Evolutionary conservation across 257 asterid genomes (phyloP), one percentile per base, ranked within the genome.

Genomic region (Solanum arcanum): DNA sequence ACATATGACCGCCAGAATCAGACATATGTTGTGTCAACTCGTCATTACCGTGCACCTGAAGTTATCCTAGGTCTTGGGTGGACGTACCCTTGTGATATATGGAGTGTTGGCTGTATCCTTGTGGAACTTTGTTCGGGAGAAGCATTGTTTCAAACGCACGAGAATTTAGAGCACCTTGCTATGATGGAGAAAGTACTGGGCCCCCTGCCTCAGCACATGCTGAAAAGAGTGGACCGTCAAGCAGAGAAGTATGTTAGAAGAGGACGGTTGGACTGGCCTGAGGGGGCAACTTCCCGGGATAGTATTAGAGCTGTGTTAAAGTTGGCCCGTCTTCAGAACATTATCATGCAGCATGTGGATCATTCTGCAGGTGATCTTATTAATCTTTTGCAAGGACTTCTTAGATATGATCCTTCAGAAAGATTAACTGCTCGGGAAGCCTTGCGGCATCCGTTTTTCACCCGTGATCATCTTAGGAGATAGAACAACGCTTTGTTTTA

Each of bases 161-260:
- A 96, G 87, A 95, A 95, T 86, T 90, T 96, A 80, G 98, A 96
- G 86, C 99, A 96, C 92, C 98, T 96, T 42, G 98, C 99, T 9
- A 96, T 96, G 99, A 96, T 95, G 99, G 99, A 95, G 88, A 92
- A 93, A 82, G 98, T 96, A 3, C 95, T 96, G 76, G 99, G 99
- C 52, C 91, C 94, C 6, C 62, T 96, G 41, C 99, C 99, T n/a
- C 93, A 89, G 47, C 92, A 93, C 73, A 94, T 96, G 96, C 84
- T 96, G 89, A 96, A 93, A 88, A 94, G 91, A 90, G 93, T 93
- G 9, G 96, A 93, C 74, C 96, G 94, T 46, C 93, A 94, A 83
- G 93, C 97, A 11, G 98, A 94, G 66, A 96, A 94, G 86, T 94
- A 93, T 83, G 90, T 95, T 44, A 90, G 98, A 86, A 95, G 95